Conservation (phyloP, 1,284 basidiomycete genomes). For the Thecaphora thlaspeos region DNA sequence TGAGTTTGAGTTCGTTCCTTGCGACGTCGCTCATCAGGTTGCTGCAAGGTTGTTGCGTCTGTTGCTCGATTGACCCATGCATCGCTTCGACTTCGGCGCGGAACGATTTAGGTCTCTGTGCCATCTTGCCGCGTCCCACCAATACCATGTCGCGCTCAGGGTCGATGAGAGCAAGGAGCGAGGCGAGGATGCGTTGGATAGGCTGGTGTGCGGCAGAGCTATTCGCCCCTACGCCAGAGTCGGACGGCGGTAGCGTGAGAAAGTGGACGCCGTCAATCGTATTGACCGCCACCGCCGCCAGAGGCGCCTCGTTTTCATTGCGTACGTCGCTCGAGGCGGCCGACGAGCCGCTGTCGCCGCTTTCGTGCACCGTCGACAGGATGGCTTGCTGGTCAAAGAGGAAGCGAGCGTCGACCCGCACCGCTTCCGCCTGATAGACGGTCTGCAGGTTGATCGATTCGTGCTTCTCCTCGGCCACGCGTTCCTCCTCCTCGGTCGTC, state of each 20-base stretch:
- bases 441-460: constrained; percentile 32
- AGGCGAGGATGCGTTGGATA: constrained; percentile 9
- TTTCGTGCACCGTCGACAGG: constrained; percentile 8
- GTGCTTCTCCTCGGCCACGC: constrained; percentile 9
- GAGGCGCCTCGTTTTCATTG: neutral
- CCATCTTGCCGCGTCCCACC: constrained; percentile 33
- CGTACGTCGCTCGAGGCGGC: neutral
- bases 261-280: constrained; percentile 17
- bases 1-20: constrained; percentile 6
- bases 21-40: neutral
- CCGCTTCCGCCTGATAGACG: constrained; percentile 26
- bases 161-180: constrained; percentile 15
- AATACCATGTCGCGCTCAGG: constrained; percentile 25
- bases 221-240: neutral
- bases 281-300: neutral
- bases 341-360: constrained; percentile 5
- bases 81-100: constrained; percentile 20
- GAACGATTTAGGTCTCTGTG: constrained; percentile 27
- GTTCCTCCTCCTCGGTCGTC: neutral
- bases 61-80: constrained; percentile 5
- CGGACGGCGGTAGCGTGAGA: constrained; percentile 9
- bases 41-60: neutral
- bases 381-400: constrained; percentile 26
- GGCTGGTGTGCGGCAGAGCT: too few relatives aligned
- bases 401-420: constrained; percentile 24